These are phyloP conservation scores for Hansenula anomala DNA, from an alignment of 1,139 yeast genomes.

Conservation along the genomic window DNA sequence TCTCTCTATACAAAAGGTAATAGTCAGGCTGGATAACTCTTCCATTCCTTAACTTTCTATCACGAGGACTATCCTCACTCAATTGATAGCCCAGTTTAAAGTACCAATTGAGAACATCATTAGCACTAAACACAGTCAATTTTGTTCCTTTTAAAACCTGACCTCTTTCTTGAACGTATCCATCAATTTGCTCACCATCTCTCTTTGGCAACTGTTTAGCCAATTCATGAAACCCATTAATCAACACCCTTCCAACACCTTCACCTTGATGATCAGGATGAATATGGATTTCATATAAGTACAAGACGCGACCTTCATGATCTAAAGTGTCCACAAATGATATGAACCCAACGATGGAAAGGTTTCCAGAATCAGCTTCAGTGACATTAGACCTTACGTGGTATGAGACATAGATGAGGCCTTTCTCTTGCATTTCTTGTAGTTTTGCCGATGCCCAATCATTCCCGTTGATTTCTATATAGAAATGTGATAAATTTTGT, in stretches of 20 bases:
- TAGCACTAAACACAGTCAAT: constrained; percentile 50
- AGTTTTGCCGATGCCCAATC: constrained; percentile 39
- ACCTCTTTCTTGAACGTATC: no score
- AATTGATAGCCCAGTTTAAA: constrained; percentile 32
- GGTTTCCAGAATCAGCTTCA: constrained; percentile 8
- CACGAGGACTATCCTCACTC: constrained; percentile 40
- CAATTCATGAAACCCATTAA: constrained; percentile 5
- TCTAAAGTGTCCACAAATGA: constrained; percentile 35
- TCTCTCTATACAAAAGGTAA: constrained; percentile 20
- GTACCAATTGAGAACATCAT: constrained; percentile 44
- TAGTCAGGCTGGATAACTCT: constrained; percentile 37
- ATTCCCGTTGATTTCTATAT: constrained; percentile 28
- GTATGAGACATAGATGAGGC: constrained; percentile 33
- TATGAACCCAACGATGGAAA: constrained; percentile 31
- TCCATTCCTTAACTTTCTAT: constrained; percentile 35
- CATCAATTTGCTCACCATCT: no score
- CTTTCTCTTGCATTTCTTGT: constrained; percentile 40
- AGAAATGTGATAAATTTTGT: background rate
- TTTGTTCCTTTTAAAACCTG: constrained; percentile 26
- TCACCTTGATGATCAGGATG: constrained; percentile 3
- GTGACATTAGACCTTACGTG: no score
- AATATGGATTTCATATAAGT: constrained; percentile 50
- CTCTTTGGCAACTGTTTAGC: background rate
- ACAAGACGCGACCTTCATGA: constrained; percentile 29
- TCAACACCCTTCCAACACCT: constrained; percentile 5